phyloP scores from a whole-genome alignment of 768 basidiomycete genomes.

The Hypholoma sublateritium region DNA sequence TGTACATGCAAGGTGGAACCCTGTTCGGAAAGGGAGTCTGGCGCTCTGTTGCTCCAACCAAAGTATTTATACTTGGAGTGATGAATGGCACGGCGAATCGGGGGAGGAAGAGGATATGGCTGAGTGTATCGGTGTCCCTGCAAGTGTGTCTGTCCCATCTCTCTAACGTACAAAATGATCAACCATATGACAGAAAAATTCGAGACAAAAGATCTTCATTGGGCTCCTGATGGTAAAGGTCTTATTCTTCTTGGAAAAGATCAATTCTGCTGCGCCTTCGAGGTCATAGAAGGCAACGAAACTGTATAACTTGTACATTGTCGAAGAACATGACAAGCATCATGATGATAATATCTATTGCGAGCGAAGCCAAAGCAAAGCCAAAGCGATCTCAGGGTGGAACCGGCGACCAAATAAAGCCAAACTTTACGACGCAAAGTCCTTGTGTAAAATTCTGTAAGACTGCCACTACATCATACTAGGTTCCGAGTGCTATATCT shows the following conservation, averaged over 20 bases:
- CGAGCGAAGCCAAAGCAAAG: no score
- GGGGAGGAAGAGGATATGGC: constrained; percentile 74
- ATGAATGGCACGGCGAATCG: constrained; percentile 69
- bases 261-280: constrained; percentile 84
- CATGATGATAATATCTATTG: no score
- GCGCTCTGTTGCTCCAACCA: constrained; percentile 65
- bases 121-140: constrained; percentile 87
- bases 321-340: neutral
- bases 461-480: no score
- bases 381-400: no score
- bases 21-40: constrained; percentile 72
- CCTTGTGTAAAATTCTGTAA: no score
- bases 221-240: constrained; percentile 88
- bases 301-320: neutral
- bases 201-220: constrained; percentile 64
- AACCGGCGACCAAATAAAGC: no score
- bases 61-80: constrained; percentile 78
- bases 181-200: constrained; percentile 55
- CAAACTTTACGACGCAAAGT: no score
- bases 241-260: constrained; percentile 74
- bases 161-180: neutral
- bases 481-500: no score
- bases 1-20: constrained; percentile 77
- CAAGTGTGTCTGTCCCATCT: constrained; percentile 51
- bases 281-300: constrained; percentile 53